Base-by-base conservation (phyloP, 768 basidiomycete genomes). In the Chalciporus pseudorubinellus region DNA sequence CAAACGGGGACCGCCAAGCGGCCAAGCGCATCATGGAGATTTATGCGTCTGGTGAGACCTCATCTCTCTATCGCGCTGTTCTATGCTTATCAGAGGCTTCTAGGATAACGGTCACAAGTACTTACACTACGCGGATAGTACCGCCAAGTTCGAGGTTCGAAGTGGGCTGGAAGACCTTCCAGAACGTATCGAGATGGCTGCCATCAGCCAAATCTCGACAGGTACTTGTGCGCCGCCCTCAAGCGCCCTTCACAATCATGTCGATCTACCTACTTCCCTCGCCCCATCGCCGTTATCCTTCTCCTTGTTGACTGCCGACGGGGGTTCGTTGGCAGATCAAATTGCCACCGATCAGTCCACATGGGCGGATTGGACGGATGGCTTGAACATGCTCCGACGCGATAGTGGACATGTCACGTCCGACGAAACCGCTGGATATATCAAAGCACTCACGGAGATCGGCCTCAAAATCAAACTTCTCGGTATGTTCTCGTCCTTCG, bases 361-460 rank as follows among this genome's bases (percentile, higher is more conserved):
- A 16, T 94, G 89, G 87, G 87, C 90, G 14, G 93, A 95, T 70
- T 95, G 93, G 93, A 91, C 91, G 3, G 93, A 95, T 66, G 93
- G 92, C 4, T 64, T 95, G 67, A 91, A 91, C 60, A 89, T 95
- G 84, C 77, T 95, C 38, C 76, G 90, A 36, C 74, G 84, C 46
- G 89, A 89, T 57, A 83, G 89, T 16, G 87, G 89, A 8, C 90
- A 91, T 64, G 89, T 92, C 51, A 74, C 86, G 12, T 92, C 92
- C 4, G 80, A 84, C 57, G 89, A 93, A 69, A 94, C 93, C 0
- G 87, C 87, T 34, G 86, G 84, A 20, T 92, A 92, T 62, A 87
- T 95, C 11, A 81, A 89, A 61, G 84, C 87, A 9, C 72, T 95
- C 58, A 95, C 93, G 2, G 92, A 94, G 60, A 91, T 95, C 55